A percentile compares a stretch with the other conserved stretches of the same genome.
Evolutionary conservation across 441 rosid species (phyloP).

Genomic region (Syzygium syzygioides): DNA sequence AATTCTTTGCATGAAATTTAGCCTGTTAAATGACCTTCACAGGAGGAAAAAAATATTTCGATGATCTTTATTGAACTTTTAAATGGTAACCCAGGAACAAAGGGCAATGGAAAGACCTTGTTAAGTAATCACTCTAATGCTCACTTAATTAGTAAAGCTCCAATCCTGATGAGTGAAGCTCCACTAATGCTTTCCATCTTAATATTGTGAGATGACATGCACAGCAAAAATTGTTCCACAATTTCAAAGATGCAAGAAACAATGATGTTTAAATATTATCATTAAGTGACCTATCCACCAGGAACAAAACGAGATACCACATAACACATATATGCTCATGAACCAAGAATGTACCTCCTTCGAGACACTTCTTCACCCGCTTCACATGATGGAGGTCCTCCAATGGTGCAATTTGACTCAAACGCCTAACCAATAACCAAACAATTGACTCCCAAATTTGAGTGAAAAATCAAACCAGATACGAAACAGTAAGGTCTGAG

Average conservation of each 20-base stretch:
- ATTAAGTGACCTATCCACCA: background rate
- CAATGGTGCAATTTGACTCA: slow-evolving; percentile 57
- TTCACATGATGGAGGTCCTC: slow-evolving; percentile 75
- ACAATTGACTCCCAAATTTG: background rate
- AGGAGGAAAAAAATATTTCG: background rate
- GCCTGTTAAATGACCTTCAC: background rate
- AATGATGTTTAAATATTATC: background rate
- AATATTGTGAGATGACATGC: background rate
- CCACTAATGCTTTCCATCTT: background rate
- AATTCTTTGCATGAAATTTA: too few relatives aligned
- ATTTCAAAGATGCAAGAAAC: background rate
- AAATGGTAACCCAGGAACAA: background rate
- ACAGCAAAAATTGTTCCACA: background rate
- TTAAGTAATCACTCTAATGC: background rate
- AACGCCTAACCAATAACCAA: slow-evolving; percentile 29
- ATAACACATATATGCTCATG: background rate
- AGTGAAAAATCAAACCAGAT: background rate
- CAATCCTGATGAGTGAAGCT: background rate
- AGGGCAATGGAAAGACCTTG: background rate
- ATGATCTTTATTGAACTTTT: background rate
- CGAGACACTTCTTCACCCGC: slow-evolving; percentile 45
- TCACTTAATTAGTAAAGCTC: background rate
- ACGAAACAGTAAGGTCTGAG: background rate
- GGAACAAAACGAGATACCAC: background rate
- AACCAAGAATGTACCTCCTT: slow-evolving; percentile 13